Evolutionary conservation across 2,329 filamentous ascomycete genomes (phyloP).

Genomic region (Xylaria sp.): DNA sequence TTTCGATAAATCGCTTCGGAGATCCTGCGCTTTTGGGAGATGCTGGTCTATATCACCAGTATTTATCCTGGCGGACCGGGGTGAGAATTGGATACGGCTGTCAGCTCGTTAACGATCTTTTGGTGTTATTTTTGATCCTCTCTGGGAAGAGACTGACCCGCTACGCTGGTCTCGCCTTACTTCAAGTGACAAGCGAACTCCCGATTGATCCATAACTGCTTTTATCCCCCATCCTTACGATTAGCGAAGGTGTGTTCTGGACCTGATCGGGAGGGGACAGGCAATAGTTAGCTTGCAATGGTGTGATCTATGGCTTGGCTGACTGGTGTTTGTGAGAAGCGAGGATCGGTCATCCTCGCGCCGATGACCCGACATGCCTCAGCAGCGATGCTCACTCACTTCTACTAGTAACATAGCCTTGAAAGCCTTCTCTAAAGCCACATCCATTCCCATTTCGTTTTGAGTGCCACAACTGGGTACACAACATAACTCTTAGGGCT

Average conservation of each 20-base stretch:
- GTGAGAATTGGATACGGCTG: neutral
- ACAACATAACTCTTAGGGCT: neutral
- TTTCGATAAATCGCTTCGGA: slow-evolving; percentile 15
- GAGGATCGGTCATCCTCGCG: neutral
- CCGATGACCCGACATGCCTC: neutral
- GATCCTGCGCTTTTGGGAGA: slow-evolving; percentile 16
- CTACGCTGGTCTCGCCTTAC: neutral
- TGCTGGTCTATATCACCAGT: neutral
- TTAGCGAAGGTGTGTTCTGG: slow-evolving; percentile 15
- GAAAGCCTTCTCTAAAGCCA: neutral
- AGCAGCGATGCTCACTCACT: neutral
- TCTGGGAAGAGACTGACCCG: neutral
- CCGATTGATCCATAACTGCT: slow-evolving; percentile 1
- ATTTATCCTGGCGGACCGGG: neutral
- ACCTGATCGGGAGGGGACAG: neutral
- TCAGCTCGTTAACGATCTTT: neutral
- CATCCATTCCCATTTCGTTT: neutral
- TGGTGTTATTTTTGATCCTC: neutral
- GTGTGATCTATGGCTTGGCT: neutral
- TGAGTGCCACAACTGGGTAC: neutral
- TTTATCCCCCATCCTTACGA: neutral
- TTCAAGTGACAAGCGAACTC: neutral
- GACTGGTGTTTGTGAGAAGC: neutral
- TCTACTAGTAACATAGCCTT: neutral
- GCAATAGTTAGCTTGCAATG: neutral